Conservation (phyloP, 2,329 filamentous ascomycete species). For the Calonectria henricotiae region DNA sequence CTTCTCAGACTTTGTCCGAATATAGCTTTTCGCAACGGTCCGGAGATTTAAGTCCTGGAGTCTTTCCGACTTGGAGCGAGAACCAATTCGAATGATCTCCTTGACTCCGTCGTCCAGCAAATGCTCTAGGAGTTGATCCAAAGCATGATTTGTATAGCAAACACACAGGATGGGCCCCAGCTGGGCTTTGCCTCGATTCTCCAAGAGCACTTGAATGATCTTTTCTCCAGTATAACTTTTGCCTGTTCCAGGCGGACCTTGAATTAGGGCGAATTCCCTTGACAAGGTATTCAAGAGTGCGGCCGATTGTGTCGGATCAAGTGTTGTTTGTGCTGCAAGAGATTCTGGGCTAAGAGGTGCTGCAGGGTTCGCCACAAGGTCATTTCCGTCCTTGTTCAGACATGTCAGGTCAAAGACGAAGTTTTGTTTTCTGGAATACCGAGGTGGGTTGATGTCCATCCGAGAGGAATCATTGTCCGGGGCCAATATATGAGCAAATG, state of each 20-base stretch:
- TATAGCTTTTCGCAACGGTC: neutral
- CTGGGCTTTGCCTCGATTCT: slow-evolving; percentile 56
- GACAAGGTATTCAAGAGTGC: slow-evolving; percentile 71
- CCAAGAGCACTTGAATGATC: slow-evolving; percentile 69
- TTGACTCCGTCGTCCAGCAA: slow-evolving; percentile 65
- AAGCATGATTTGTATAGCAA: slow-evolving; percentile 68
- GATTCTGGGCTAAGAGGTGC: slow-evolving; percentile 3
- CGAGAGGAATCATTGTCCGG: neutral
- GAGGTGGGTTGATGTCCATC: slow-evolving; percentile 58
- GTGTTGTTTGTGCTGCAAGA: slow-evolving; percentile 55
- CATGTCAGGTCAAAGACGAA: slow-evolving; percentile 68
- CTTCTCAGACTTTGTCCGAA: slow-evolving; percentile 3
- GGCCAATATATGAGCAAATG: slow-evolving; percentile 5
- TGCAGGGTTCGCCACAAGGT: slow-evolving; percentile 19
- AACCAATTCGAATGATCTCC: slow-evolving; percentile 76
- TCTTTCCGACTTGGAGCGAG: slow-evolving; percentile 66
- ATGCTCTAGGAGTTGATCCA: slow-evolving; percentile 75
- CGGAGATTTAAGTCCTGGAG: slow-evolving; percentile 23
- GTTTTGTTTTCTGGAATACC: slow-evolving; percentile 65
- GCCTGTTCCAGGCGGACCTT: slow-evolving; percentile 80
- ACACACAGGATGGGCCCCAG: slow-evolving; percentile 65
- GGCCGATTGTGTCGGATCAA: slow-evolving; percentile 69
- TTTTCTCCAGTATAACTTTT: slow-evolving; percentile 75
- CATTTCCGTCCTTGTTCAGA: slow-evolving; percentile 47
- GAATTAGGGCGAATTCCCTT: slow-evolving; percentile 73